A percentile compares a stretch with the other conserved stretches of the same genome.
These are phyloP conservation scores for Paramarasmius palmivorus DNA, from an alignment of 1,284 basidiomycete genomes.

Conservation along the genomic window DNA sequence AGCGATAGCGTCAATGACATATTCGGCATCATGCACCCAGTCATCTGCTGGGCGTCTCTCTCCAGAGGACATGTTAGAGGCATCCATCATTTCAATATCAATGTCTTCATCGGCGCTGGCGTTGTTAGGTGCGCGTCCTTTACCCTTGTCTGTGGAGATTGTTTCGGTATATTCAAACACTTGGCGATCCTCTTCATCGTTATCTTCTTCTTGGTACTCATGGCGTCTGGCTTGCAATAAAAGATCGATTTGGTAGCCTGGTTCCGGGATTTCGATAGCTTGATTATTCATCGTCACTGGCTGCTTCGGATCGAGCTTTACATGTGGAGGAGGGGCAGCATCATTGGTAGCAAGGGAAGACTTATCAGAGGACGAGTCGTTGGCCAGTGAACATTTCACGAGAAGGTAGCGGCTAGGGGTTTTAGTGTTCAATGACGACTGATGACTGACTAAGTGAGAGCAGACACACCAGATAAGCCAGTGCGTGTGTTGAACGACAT, in stretches of 20 bases:
- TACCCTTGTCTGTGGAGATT: not conserved
- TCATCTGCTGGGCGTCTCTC: slow-evolving; percentile 34
- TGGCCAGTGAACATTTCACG: slow-evolving; percentile 35
- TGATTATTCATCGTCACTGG: slow-evolving; percentile 30
- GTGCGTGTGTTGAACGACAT: slow-evolving; percentile 57
- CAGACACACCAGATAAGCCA: slow-evolving; percentile 63
- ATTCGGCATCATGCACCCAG: slow-evolving; percentile 55
- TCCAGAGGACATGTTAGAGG: slow-evolving; percentile 14
- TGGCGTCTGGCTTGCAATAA: slow-evolving; percentile 39
- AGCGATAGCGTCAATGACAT: slow-evolving; percentile 42
- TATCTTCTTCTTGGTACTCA: slow-evolving; percentile 41
- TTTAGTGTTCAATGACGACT: not conserved
- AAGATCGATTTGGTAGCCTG: slow-evolving; percentile 47
- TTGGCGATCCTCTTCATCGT: slow-evolving; percentile 49
- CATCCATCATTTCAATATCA: slow-evolving; percentile 17
- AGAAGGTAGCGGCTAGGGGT: slow-evolving; percentile 57
- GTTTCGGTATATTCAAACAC: slow-evolving; percentile 35
- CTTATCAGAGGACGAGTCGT: not conserved
- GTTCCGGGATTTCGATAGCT: slow-evolving; percentile 52
- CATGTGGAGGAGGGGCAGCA: slow-evolving; percentile 31
- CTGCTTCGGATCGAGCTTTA: slow-evolving; percentile 41
- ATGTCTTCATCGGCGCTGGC: slow-evolving; percentile 15
- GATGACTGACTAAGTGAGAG: not conserved
- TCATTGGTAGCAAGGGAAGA: slow-evolving; percentile 11
- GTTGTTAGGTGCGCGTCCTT: not conserved